Evolutionary conservation across 2,329 filamentous ascomycete genomes (phyloP), one percentile per base, ranked within the genome.

Genomic region (Pestalotiopsis sp.): DNA sequence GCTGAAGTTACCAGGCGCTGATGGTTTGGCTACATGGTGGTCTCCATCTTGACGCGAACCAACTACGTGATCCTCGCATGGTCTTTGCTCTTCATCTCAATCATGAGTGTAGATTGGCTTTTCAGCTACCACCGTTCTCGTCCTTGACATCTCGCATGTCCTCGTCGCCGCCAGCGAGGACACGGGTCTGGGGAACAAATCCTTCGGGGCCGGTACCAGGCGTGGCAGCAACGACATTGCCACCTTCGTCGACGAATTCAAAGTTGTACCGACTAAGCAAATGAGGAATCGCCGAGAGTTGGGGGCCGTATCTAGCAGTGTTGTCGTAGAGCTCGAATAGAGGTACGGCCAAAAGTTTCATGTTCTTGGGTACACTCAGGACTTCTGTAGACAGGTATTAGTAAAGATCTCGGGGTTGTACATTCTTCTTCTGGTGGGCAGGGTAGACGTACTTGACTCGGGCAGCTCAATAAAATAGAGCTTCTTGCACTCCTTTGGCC

Each of bases 401-500:
- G 63, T 27, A 52, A 66, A 58, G 41, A 31, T 63, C 13, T 3
- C 13, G 4, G 20, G 14, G 17, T 27, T 17, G 38, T n/a, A 20
- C 25, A 60, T 12, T 14, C 38, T n/a, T 23, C 23, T 4, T 64
- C 36, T 14, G 40, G 31, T 14, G 56, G 36, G 12, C 38, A 40
- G 58, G 27, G 49, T 23, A 49, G 40, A 81, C 90, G 70, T 87
- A 97, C 94, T 98, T 75, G 92, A 94, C 80, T 94, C 90, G 0
- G 96, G 96, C 36, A 99, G 85, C 80, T 97, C 93, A 73, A 99
- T 97, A 71, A 98, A 94, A 82, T 98, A 99, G 57, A 98, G 87
- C 87, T 99, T 99, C 86, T 99, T 99, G 85, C 95, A 97, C 84
- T 99, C 96, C 85, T 99, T 99, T 7, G 96, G 96, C 66, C 96